Base-by-base conservation (phyloP, 495 filamentous ascomycete species). In the Evansstolkia leycettana region DNA sequence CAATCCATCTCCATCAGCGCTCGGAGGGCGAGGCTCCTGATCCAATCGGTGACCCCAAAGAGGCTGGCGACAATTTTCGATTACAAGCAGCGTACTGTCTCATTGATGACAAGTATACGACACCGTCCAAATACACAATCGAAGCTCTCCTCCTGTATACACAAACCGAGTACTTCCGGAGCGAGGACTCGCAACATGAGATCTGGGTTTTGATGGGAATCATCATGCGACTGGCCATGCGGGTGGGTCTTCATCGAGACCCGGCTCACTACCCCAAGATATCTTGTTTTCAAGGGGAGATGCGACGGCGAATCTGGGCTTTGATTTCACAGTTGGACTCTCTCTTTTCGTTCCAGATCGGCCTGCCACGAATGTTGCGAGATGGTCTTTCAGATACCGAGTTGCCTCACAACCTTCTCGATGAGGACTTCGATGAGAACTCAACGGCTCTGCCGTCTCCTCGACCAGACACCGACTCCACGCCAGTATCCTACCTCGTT, bases 271-370 rank as follows among this genome's bases (percentile, higher is more conserved):
- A 63, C 31, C 42, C 57, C 3, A 40, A 50, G 17, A 63, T 75
- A 24, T 58, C 65, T 1, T 60, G 65, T 2, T 75, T 67, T 32
- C 51, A 73, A 23, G 67, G 64, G 2, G 71, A 76, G 45, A 71
- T 76, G 54, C 56, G 72, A 15, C 55, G 70, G n/a, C 52, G 72
- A 9, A 39, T 69, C 27, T 75, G 72, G 72, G 53, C 67, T 36
- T 39, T 65, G 1, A 57, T 70, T 1, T 33, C 51, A 11, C 64
- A 73, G 38, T 36, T 72, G 18, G 71, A 75, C 39, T 42, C 65
- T 8, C 42, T 69, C 5, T 43, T 63, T 8, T 59, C 64, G n/a
- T 36, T 45, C 32, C 47, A 58, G 16, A 50, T 58, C 36, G 64
- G 62, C 1, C 42, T 68, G 0, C 64, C 64, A 1, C 52, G 47